A percentile compares a stretch with the other conserved stretches of the same genome.
Conservation (phyloP, 495 filamentous ascomycete genomes). For the Daldinia loculata region DNA sequence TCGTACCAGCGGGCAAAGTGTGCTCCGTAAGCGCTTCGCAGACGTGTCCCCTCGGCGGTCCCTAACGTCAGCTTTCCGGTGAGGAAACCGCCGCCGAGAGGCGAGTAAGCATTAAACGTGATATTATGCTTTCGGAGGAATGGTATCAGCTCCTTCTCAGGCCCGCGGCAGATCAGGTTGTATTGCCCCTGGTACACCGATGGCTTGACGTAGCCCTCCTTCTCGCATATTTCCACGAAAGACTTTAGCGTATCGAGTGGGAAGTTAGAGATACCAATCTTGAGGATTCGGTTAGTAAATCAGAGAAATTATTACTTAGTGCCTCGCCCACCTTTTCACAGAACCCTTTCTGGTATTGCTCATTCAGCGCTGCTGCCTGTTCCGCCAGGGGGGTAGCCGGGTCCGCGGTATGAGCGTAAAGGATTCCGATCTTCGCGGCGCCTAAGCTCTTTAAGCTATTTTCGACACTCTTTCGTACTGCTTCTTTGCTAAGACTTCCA, state of each 20-base stretch:
- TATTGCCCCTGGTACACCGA: conserved; percentile 62
- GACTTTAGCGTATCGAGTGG: conserved; percentile 51
- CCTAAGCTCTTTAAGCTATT: background rate
- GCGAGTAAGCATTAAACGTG: conserved; percentile 30
- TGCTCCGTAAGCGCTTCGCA: conserved; percentile 8
- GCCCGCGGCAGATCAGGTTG: conserved; percentile 50
- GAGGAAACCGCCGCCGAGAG: conserved; percentile 43
- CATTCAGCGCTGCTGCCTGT: background rate
- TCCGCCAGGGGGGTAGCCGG: background rate
- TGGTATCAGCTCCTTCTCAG: conserved; percentile 55
- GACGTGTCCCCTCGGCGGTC: conserved; percentile 35
- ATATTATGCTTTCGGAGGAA: conserved; percentile 5
- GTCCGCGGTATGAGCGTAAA: background rate
- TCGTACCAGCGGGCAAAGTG: background rate
- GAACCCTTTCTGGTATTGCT: background rate
- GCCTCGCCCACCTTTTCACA: background rate
- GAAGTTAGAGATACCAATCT: conserved; percentile 48
- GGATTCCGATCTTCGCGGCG: background rate
- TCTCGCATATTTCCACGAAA: conserved; percentile 53
- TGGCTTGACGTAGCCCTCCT: conserved; percentile 54
- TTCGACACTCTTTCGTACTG: background rate
- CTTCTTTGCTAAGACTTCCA: background rate
- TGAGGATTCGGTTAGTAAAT: background rate
- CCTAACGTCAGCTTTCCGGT: conserved; percentile 40
- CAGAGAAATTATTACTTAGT: background rate